Evolutionary conservation across 441 rosid genomes (phyloP).

Genomic region (Arabidopsis hybrid): DNA sequence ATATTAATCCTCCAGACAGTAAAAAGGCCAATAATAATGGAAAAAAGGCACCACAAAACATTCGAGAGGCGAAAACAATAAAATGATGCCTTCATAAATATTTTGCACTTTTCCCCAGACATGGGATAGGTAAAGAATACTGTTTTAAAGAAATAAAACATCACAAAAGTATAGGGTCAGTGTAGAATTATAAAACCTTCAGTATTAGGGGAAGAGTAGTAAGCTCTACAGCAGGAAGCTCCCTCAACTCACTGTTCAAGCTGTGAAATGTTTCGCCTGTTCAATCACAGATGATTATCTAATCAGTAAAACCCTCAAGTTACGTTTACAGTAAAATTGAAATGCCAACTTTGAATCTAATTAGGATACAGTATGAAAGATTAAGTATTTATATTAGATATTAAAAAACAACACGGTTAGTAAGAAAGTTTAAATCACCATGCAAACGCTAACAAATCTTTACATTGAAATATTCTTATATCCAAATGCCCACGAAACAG

Average conservation of each 20-base stretch:
- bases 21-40: slow-evolving; percentile 3
- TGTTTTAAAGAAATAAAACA: slow-evolving; percentile 6
- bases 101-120: slow-evolving; percentile 8
- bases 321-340: slow-evolving; percentile 2
- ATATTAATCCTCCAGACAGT: background rate
- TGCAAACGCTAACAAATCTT: slow-evolving; percentile 25
- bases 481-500: background rate
- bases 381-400: slow-evolving; percentile 13
- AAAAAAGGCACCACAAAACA: slow-evolving; percentile 21
- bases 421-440: slow-evolving; percentile 25
- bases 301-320: slow-evolving; percentile 19
- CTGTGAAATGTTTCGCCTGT: slow-evolving; percentile 89
- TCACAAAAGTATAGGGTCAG: slow-evolving; percentile 22
- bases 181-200: slow-evolving; percentile 65
- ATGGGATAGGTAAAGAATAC: slow-evolving; percentile 15
- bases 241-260: slow-evolving; percentile 86
- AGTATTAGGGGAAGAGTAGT: slow-evolving; percentile 90
- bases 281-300: slow-evolving; percentile 32
- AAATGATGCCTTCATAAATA: slow-evolving; percentile 8
- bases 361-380: slow-evolving; percentile 12
- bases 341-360: slow-evolving; percentile 7
- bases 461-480: slow-evolving; percentile 21
- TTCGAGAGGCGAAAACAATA: slow-evolving; percentile 7
- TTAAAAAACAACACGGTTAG: background rate
- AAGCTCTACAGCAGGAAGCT: slow-evolving; percentile 95